Conservation (phyloP, 2,329 filamentous ascomycete species). For the Colletotrichum brevisporum region DNA sequence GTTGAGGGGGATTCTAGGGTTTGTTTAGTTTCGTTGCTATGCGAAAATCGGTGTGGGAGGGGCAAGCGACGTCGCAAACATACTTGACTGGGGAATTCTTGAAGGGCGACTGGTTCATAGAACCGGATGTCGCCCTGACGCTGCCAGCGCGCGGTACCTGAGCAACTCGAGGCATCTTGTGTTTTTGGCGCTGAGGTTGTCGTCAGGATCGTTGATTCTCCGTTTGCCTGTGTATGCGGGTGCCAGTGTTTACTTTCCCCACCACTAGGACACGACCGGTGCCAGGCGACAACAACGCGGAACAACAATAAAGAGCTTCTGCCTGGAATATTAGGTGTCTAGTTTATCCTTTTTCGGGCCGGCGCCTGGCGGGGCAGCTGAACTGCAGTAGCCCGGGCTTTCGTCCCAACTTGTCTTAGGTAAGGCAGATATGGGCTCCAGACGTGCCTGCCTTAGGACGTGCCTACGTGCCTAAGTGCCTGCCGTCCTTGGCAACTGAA, state of each 20-base stretch:
- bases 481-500: too few relatives aligned
- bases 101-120: conserved; percentile 65
- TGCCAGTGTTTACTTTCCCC: conserved; percentile 40
- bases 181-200: conserved; percentile 42
- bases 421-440: not conserved
- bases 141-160: conserved; percentile 66
- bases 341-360: conserved; percentile 9
- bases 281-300: conserved; percentile 35
- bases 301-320: conserved; percentile 29
- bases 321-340: conserved; percentile 32
- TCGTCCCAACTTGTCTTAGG: conserved; percentile 7
- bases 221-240: conserved; percentile 22
- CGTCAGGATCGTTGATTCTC: conserved; percentile 32
- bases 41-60: conserved; percentile 15
- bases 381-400: not conserved
- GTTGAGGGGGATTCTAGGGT: conserved; percentile 87
- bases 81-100: conserved; percentile 72
- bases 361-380: conserved; percentile 15
- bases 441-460: not conserved
- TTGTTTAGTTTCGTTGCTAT: conserved; percentile 40
- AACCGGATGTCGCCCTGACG: conserved; percentile 62
- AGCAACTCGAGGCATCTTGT: conserved; percentile 71
- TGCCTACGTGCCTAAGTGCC: not conserved
- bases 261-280: conserved; percentile 19
- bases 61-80: conserved; percentile 45